Evolutionary conservation across 345 rosid genomes (phyloP).

Genomic region (Gossypium bickii): DNA sequence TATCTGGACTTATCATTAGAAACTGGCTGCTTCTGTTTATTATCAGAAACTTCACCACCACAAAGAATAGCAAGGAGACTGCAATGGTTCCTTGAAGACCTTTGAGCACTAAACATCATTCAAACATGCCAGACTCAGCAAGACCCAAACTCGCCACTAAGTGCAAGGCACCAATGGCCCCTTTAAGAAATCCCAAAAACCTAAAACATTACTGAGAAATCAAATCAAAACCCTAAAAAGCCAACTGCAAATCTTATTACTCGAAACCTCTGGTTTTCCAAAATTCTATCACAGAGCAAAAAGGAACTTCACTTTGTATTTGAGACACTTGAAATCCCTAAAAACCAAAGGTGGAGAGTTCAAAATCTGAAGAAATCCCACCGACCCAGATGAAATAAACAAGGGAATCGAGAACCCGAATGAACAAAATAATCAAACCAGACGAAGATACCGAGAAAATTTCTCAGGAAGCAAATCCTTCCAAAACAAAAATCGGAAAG

Average conservation of each 20-base stretch:
- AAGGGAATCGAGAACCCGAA: slow-evolving; percentile 15
- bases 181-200: slow-evolving; percentile 2
- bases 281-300: slow-evolving; percentile 13
- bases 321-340: slow-evolving; percentile 22
- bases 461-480: slow-evolving; percentile 1
- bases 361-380: slow-evolving; percentile 20
- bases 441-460: slow-evolving; percentile 4
- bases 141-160: slow-evolving; percentile 11
- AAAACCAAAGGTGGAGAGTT: slow-evolving; percentile 7
- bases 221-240: slow-evolving; percentile 29
- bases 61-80: slow-evolving; percentile 72
- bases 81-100: slow-evolving; percentile 83
- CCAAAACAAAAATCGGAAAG: slow-evolving; percentile 17
- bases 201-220: slow-evolving; percentile 15
- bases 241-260: slow-evolving; percentile 11
- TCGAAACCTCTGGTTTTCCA: slow-evolving; percentile 15
- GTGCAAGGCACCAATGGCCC: slow-evolving; percentile 3
- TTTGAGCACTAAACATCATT: slow-evolving; percentile 94
- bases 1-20: slow-evolving; percentile 48
- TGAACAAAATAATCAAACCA: slow-evolving; percentile 14
- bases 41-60: slow-evolving; percentile 45
- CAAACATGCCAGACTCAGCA: slow-evolving; percentile 51
- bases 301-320: slow-evolving; percentile 8
- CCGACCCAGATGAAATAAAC: slow-evolving; percentile 25
- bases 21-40: slow-evolving; percentile 39